These are phyloP conservation scores for Conoideocrella luteorostrata DNA, from an alignment of 2,329 filamentous ascomycete genomes.

Conservation along the genomic window DNA sequence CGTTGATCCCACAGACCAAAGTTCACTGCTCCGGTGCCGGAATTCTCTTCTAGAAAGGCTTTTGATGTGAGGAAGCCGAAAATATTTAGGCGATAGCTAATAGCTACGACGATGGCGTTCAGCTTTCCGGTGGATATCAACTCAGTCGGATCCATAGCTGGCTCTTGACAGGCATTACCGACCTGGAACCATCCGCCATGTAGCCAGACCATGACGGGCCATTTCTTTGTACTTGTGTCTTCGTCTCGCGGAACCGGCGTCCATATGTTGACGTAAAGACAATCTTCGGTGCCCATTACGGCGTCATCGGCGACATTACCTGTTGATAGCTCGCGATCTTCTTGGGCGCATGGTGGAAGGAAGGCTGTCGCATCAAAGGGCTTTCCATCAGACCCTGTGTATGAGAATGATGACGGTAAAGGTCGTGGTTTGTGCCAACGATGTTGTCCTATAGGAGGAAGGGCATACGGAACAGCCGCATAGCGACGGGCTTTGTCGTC, in stretches of 20 bases:
- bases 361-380: slow-evolving; percentile 31
- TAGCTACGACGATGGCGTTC: slow-evolving; percentile 34
- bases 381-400: slow-evolving; percentile 14
- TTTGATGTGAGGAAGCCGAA: slow-evolving; percentile 42
- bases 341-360: slow-evolving; percentile 33
- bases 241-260: slow-evolving; percentile 24
- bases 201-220: slow-evolving; percentile 29
- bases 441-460: slow-evolving; percentile 28
- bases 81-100: slow-evolving; percentile 21
- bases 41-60: slow-evolving; percentile 24
- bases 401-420: slow-evolving; percentile 22
- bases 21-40: slow-evolving; percentile 23
- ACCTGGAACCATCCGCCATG: slow-evolving; percentile 43
- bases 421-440: slow-evolving; percentile 32
- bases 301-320: slow-evolving; percentile 9
- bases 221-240: slow-evolving; percentile 15
- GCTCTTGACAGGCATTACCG: slow-evolving; percentile 35
- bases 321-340: slow-evolving; percentile 8
- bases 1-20: slow-evolving; percentile 42
- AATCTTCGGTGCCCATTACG: slow-evolving; percentile 33
- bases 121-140: slow-evolving; percentile 29
- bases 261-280: slow-evolving; percentile 40
- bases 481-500: slow-evolving; percentile 29
- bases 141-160: slow-evolving; percentile 36
- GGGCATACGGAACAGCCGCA: slow-evolving; percentile 31